Evolutionary conservation across 106 monocot species (phyloP).

Genomic region (Dioscorea zingiberensis): DNA sequence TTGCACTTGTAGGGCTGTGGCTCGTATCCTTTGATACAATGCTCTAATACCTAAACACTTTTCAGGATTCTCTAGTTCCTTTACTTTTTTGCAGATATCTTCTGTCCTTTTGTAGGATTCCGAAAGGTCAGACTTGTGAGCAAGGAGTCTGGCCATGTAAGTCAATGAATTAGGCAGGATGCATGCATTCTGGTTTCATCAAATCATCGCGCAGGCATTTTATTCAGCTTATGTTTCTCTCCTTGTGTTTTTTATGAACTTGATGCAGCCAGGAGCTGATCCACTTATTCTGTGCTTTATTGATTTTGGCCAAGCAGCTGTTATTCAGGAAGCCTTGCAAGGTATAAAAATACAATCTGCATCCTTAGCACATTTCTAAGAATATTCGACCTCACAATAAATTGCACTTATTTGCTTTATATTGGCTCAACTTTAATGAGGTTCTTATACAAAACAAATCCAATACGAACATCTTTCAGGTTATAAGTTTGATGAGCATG

Average conservation of each 20-base stretch:
- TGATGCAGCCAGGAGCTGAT: slow-evolving; percentile 32
- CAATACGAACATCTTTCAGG: too few relatives aligned
- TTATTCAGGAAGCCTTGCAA: slow-evolving; percentile 60
- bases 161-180: neutral
- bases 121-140: slow-evolving; percentile 69
- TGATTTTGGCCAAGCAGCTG: slow-evolving; percentile 49
- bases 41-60: neutral
- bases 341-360: slow-evolving; percentile 19
- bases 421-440: too few relatives aligned
- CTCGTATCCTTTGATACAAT: slow-evolving; percentile 24
- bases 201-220: neutral
- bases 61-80: slow-evolving; percentile 18
- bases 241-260: neutral
- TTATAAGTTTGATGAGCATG: too few relatives aligned
- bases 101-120: slow-evolving; percentile 70
- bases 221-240: neutral
- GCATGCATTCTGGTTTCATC: neutral
- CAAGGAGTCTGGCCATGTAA: slow-evolving; percentile 69
- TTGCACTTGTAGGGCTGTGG: slow-evolving; percentile 34
- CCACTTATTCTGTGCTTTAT: slow-evolving; percentile 58
- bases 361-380: too few relatives aligned
- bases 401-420: too few relatives aligned
- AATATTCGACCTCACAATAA: too few relatives aligned
- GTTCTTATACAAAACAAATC: too few relatives aligned
- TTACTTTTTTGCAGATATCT: slow-evolving; percentile 49